Evolutionary conservation across 2,329 filamentous ascomycete species (phyloP), one percentile per base, ranked within the genome.

Genomic region (Phaeoacremonium minimum): DNA sequence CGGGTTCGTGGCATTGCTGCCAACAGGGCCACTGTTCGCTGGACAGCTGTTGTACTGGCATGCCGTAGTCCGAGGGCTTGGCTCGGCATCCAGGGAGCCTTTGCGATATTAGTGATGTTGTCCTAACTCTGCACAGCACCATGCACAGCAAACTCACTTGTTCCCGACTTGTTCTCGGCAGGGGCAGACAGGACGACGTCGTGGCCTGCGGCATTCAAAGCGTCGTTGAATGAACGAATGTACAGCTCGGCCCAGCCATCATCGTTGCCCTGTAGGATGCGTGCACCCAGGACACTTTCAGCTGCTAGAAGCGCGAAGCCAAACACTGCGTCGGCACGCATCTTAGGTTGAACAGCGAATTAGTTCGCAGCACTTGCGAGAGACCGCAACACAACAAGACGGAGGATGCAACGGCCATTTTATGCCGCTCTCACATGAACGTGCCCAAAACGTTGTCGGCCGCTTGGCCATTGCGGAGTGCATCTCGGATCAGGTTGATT

Each of bases 161-260:
- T 69, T 32, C 79, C 82, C 13, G 80, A 84, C 53, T 82, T 60
- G 55, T 85, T 77, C 37, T 83, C 73, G 0, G 83, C 81, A 0
- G 83, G 83, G 0, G 67, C 77, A 1, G 80, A 84, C 6, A 87
- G 64, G 8, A 86, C 65, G 7, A 79, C 77, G 8, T 76, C 64
- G 47, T 85, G 73, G 1, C 77, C 77, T 3, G 73, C 69, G 2
- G 57, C 57, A 8, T 59, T 68, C 28, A 87, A 59, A 11, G 68
- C 64, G 35, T 75, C 58, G 57, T 82, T 75, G 35, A 85, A 63
- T 0, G 69, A 67, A 13, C 83, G 73, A 33, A 82, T 61, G 49
- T 86, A 84, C 28, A 71, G 70, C 60, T 85, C 83, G 5, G 82
- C 80, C 83, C 83, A 87, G 20, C 83, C 83, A 52, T 87, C 83